Conservation (phyloP, 305 asterid species). For the Salvia sclarea region DNA sequence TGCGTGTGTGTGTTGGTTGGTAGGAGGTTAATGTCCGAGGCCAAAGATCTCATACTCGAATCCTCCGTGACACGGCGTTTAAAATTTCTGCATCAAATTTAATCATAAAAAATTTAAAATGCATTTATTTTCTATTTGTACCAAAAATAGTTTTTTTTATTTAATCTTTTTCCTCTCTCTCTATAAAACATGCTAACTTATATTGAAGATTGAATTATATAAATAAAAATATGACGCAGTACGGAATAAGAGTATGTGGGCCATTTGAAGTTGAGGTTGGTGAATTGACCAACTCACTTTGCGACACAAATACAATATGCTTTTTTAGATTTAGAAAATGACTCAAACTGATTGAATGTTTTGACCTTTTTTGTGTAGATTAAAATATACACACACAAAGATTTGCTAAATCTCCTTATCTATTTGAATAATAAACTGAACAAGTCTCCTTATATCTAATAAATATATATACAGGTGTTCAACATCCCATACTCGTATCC, state of each 20-base stretch:
- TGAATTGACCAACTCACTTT: constrained; percentile 38
- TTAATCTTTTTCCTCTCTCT: no score
- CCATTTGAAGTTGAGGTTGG: constrained; percentile 39
- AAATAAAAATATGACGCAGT: background rate
- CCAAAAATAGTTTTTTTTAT: no score
- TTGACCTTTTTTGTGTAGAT: constrained; percentile 41
- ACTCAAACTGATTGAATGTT: constrained; percentile 13
- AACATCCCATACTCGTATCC: background rate
- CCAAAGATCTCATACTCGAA: no score
- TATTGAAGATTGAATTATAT: constrained; percentile 24
- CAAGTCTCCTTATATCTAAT: background rate
- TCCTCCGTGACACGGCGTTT: no score
- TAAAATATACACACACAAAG: constrained; percentile 32
- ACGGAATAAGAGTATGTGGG: constrained; percentile 21
- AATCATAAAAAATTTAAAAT: no score
- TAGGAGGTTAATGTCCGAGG: no score
- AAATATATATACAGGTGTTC: background rate
- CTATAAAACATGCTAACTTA: background rate
- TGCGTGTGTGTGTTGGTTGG: no score
- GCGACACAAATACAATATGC: constrained; percentile 20
- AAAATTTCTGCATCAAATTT: no score
- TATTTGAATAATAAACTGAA: constrained; percentile 23
- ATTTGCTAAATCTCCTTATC: constrained; percentile 46
- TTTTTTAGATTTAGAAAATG: background rate
- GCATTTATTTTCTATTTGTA: no score